Conservation (phyloP, 306 rosid species). For the Cucurbita ficifolia region DNA sequence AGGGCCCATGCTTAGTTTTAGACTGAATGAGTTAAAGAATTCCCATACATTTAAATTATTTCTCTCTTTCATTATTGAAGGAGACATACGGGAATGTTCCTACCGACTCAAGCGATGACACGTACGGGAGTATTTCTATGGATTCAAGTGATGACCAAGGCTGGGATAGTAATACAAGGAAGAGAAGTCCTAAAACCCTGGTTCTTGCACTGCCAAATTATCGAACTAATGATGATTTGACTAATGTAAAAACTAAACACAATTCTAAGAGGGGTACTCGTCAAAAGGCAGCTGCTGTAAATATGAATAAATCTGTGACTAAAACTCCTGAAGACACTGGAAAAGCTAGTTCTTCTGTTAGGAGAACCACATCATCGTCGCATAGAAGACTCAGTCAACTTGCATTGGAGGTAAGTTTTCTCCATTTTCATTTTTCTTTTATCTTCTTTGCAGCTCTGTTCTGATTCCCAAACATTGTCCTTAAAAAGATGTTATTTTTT, state of each 20-base stretch:
- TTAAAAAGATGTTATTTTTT: no score
- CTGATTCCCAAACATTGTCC: no score
- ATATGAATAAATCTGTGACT: constrained; percentile 22
- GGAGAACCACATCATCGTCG: constrained; percentile 27
- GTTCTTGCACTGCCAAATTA: constrained; percentile 12
- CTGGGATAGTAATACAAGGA: not conserved
- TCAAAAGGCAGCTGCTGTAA: constrained; percentile 24
- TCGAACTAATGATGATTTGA: constrained; percentile 21
- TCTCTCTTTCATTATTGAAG: constrained; percentile 27
- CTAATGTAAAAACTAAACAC: constrained; percentile 10
- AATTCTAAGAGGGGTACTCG: constrained; percentile 23
- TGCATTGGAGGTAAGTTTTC: constrained; percentile 49
- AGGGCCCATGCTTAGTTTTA: not conserved
- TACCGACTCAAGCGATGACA: constrained; percentile 66
- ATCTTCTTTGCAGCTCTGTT: not conserved
- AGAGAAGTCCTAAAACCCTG: not conserved
- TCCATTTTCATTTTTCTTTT: not conserved
- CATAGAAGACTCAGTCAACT: constrained; percentile 53
- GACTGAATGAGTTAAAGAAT: not conserved
- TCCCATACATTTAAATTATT: constrained; percentile 11
- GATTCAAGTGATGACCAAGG: constrained; percentile 7
- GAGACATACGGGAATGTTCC: constrained; percentile 47
- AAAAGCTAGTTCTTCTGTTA: constrained; percentile 30
- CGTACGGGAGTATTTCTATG: constrained; percentile 37
- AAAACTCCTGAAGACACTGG: constrained; percentile 26